Conservation (phyloP, 169 alveolate species). For the Plasmodium inui region DNA sequence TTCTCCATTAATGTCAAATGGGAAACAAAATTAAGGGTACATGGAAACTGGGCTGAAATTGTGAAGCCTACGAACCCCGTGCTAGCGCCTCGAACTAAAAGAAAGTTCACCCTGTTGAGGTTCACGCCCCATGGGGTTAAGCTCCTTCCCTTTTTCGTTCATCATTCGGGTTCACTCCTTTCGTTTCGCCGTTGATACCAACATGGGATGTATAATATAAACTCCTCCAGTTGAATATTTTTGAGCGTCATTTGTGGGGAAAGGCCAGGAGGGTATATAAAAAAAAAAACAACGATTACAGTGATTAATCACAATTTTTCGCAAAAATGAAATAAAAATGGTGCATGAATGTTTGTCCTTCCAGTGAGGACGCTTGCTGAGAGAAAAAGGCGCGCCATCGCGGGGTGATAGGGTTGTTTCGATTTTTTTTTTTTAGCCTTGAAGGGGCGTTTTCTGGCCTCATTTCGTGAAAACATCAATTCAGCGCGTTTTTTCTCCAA, state of each 20-base stretch:
- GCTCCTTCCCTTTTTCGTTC: neutral
- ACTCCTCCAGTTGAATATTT: neutral
- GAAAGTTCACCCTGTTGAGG: neutral
- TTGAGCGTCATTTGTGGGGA: neutral
- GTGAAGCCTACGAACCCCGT: neutral
- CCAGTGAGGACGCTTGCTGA: neutral
- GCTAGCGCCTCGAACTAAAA: neutral
- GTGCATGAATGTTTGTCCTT: neutral
- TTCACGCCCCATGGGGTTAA: neutral
- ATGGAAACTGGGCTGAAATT: neutral
- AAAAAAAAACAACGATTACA: no score
- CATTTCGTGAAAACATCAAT: neutral
- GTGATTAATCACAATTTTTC: neutral
- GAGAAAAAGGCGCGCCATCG: neutral
- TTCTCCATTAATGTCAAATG: neutral
- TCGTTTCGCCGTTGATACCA: neutral
- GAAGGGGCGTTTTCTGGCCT: neutral
- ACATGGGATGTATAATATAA: neutral
- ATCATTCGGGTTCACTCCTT: neutral
- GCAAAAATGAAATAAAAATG: neutral
- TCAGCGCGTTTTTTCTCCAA: neutral
- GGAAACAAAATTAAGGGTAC: neutral
- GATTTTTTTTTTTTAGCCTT: neutral
- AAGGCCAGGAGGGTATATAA: neutral
- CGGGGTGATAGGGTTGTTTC: neutral